A percentile compares a stretch with the other conserved stretches of the same genome.
phyloP scores from a whole-genome alignment of 2,329 filamentous ascomycete species.

The Fusarium globosum region DNA sequence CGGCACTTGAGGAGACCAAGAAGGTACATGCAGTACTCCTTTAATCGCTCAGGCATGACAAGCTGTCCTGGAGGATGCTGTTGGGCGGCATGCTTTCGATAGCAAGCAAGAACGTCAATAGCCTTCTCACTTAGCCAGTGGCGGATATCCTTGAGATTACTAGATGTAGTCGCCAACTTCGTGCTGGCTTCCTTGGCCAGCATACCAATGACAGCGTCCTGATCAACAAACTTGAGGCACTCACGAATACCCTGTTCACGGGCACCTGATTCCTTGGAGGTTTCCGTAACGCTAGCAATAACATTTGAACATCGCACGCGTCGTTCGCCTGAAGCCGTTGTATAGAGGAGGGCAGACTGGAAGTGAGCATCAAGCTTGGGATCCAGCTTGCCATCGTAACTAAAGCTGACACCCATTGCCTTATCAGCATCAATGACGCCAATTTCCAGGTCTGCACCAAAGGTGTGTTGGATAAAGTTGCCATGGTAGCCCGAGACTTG shows the following conservation, averaged over 20 bases:
- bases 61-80: conserved; percentile 92
- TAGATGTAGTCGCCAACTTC: conserved; percentile 78
- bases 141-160: conserved; percentile 84
- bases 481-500: conserved; percentile 95
- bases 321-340: conserved; percentile 87
- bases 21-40: conserved; percentile 97
- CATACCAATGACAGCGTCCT: conserved; percentile 89
- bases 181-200: conserved; percentile 94
- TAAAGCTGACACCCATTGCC: conserved; percentile 89
- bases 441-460: conserved; percentile 93
- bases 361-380: conserved; percentile 97
- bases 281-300: conserved; percentile 89
- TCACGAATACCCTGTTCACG: conserved; percentile 73
- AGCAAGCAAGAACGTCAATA: conserved; percentile 90
- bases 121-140: conserved; percentile 88
- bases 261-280: conserved; percentile 53
- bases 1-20: conserved; percentile 89
- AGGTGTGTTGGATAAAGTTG: conserved; percentile 95
- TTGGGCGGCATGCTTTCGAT: conserved; percentile 89
- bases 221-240: conserved; percentile 91
- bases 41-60: conserved; percentile 93
- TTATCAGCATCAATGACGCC: conserved; percentile 94
- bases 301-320: conserved; percentile 93
- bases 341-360: conserved; percentile 94
- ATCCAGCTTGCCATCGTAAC: conserved; percentile 97